Evolutionary conservation across 331 rosid genomes (phyloP).

Genomic region (Acacia concinna): DNA sequence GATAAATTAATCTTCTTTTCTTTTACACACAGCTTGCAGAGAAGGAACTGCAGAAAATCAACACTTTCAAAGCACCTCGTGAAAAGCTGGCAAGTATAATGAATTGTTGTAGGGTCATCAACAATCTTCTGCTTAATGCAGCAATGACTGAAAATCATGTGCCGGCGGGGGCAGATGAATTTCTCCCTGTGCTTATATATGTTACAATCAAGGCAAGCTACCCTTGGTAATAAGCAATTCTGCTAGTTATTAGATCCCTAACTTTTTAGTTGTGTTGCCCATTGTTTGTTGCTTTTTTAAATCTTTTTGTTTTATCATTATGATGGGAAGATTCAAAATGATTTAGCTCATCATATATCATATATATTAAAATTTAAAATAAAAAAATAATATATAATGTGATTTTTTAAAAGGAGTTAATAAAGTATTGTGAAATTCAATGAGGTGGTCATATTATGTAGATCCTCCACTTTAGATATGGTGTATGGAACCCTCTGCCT

Average conservation of each 20-base stretch:
- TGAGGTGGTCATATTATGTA: neutral
- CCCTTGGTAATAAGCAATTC: conserved; percentile 63
- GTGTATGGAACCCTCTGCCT: neutral
- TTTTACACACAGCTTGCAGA: conserved; percentile 58
- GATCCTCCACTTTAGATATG: neutral
- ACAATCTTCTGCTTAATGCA: conserved; percentile 63
- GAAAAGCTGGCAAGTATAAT: conserved; percentile 65
- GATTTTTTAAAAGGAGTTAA: neutral
- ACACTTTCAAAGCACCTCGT: conserved; percentile 63
- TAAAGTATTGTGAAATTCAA: neutral
- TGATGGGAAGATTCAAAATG: neutral
- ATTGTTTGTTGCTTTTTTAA: neutral
- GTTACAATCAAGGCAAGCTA: conserved; percentile 83
- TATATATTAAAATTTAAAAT: neutral
- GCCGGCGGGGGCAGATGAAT: conserved; percentile 77
- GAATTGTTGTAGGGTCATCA: conserved; percentile 77
- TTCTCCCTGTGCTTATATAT: conserved; percentile 77
- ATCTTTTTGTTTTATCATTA: conserved; percentile 7
- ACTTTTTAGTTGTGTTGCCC: neutral
- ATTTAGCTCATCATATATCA: neutral
- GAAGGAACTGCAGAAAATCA: conserved; percentile 67
- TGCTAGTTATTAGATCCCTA: conserved; percentile 22
- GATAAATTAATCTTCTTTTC: conserved; percentile 1
- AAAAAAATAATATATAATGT: neutral
- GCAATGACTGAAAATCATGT: conserved; percentile 62